A percentile compares a stretch with the other conserved stretches of the same genome.
Conservation (phyloP, 495 filamentous ascomycete genomes). For the Aspergillus egyptiacus region DNA sequence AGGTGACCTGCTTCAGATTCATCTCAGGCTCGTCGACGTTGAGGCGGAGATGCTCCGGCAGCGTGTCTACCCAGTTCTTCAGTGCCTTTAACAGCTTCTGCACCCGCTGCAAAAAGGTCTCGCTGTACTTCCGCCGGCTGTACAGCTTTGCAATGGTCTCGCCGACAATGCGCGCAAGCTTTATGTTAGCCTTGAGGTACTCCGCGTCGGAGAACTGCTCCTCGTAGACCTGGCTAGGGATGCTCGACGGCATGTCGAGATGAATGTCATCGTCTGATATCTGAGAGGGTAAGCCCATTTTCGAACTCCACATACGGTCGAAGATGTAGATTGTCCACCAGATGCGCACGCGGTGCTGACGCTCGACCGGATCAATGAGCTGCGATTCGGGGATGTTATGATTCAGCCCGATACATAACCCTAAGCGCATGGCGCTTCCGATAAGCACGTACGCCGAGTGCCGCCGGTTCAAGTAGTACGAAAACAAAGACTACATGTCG, state of each 20-base stretch:
- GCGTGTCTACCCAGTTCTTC: constrained; percentile 41
- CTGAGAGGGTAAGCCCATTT: constrained; percentile 41
- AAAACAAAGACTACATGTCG: constrained; percentile 34
- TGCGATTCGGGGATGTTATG: constrained; percentile 45
- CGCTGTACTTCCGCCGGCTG: constrained; percentile 39
- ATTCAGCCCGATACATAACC: constrained; percentile 40
- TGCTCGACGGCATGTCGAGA: constrained; percentile 37
- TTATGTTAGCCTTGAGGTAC: constrained; percentile 38
- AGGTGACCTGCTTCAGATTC: constrained; percentile 35
- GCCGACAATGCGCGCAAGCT: constrained; percentile 37
- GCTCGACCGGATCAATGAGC: constrained; percentile 37
- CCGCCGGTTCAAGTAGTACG: constrained; percentile 41
- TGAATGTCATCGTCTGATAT: constrained; percentile 45
- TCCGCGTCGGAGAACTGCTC: constrained; percentile 39
- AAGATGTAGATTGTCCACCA: constrained; percentile 48
- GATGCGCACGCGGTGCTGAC: constrained; percentile 40
- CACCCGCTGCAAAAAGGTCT: constrained; percentile 40
- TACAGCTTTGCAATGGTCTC: constrained; percentile 40
- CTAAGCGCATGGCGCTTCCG: constrained; percentile 39
- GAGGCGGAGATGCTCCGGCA: constrained; percentile 36
- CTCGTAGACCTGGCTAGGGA: constrained; percentile 32
- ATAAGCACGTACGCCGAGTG: constrained; percentile 39
- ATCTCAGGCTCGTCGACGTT: constrained; percentile 36
- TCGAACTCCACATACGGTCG: constrained; percentile 44
- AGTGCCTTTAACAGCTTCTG: constrained; percentile 40